phyloP scores from a whole-genome alignment of 73 alveolate species.

The Blepharisma stoltei region DNA sequence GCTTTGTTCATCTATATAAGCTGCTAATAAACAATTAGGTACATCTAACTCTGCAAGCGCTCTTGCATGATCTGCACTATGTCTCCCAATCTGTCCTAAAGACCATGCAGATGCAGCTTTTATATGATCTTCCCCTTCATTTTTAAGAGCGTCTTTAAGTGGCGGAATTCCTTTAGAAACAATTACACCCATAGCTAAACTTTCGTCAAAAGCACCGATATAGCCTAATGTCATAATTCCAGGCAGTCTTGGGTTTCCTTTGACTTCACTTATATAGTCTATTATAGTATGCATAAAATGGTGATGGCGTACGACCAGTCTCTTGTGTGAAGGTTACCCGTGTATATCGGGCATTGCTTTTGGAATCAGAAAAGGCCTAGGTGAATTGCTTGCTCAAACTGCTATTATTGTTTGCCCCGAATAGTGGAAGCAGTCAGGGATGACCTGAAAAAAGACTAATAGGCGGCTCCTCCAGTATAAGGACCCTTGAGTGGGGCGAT shows the following conservation, averaged over 20 bases:
- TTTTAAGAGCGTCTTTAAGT: constrained; percentile 88
- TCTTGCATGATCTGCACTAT: constrained; percentile 97
- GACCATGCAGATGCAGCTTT: constrained; percentile 94
- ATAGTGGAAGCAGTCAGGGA: no score
- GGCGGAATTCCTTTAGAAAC: constrained; percentile 75
- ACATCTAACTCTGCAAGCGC: constrained; percentile 98
- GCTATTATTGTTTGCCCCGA: no score
- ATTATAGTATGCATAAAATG: no score
- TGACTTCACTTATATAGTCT: constrained; percentile 96
- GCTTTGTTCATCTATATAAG: constrained; percentile 73
- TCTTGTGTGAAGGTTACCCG: no score
- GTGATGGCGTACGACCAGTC: no score
- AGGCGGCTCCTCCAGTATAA: no score
- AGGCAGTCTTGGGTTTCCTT: constrained; percentile 90
- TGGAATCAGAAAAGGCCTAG: no score
- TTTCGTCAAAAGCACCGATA: constrained; percentile 94
- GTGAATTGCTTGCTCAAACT: no score
- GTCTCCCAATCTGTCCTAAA: constrained; percentile 98
- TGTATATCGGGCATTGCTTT: no score
- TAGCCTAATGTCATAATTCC: constrained; percentile 98
- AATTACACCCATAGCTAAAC: constrained; percentile 96
- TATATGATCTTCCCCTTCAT: constrained; percentile 97
- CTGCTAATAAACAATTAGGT: constrained; percentile 65
- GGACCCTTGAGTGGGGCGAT: no score
- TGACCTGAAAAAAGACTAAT: no score